Evolutionary conservation across 352 stramenopile genomes (phyloP).

Genomic region (Globisporangium nunn): DNA sequence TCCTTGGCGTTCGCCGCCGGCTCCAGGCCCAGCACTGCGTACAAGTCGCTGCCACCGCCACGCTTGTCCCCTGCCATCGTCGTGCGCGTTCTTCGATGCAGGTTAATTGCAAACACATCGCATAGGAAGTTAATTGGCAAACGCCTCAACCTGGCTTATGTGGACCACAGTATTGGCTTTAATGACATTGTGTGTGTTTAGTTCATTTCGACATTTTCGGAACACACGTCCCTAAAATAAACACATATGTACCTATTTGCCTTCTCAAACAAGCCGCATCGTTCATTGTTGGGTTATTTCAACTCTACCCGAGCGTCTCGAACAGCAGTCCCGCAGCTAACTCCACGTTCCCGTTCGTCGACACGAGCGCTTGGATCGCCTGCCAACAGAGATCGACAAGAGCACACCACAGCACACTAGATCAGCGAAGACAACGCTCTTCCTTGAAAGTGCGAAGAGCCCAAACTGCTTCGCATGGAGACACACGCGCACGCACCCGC

Average conservation of each 20-base stretch:
- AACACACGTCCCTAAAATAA: no score
- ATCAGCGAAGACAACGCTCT: no score
- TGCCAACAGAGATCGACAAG: constrained; percentile 22
- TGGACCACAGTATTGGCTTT: no score
- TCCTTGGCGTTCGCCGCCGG: constrained; percentile 52
- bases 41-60: constrained; percentile 34
- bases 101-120: no score
- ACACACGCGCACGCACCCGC: constrained; percentile 39
- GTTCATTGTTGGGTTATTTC: no score
- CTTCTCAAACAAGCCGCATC: no score
- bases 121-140: no score
- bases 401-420: neutral
- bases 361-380: constrained; percentile 54
- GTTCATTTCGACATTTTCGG: no score
- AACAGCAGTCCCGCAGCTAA: constrained; percentile 78
- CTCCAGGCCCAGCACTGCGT: constrained; percentile 73
- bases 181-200: no score
- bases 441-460: neutral
- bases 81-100: neutral
- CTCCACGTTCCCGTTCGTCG: constrained; percentile 75
- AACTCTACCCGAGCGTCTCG: constrained; percentile 39
- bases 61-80: constrained; percentile 21
- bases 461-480: neutral
- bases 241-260: no score
- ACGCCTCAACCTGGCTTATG: no score